Evolutionary conservation across 345 rosid species (phyloP), one percentile per base, ranked within the genome.

Genomic region (Lepidium aucheri): DNA sequence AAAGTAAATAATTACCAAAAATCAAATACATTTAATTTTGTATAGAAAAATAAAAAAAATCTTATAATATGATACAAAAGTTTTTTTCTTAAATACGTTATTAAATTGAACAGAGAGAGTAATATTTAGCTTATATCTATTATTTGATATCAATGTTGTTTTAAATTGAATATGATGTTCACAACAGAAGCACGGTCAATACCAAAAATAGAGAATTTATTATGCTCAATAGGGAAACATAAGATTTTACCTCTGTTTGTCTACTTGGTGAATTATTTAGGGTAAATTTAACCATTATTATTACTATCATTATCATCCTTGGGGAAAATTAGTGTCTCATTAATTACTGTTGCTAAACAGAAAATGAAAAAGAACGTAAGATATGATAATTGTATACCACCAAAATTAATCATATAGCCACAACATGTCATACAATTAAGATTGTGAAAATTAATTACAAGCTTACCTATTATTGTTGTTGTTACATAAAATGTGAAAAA

Each of bases 311-410:
- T 10, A 60, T 46, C 14, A 32, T 30, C 42, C 5, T n/a, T 53
- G 32, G 24, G 5, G 0, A 53, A 62, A 62, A 53, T 63, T 69
- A 54, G 35, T 18, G 50, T 35, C 54, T 70, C 51, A 42, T 45
- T 54, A 46, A 41, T 41, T 51, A 41, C 67, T 65, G 41, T 73
- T 52, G 34, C 43, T 59, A 43, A 59, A 73, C 76, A 73, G 62
- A 52, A 35, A 58, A 26, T 7, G 9, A 22, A 22, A 30, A 59
- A 24, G 2, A 24, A 24, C 40, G 8, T 58, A 43, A 58, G 26
- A 58, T 33, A 28, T 50, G 56, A 58, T 73, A 65, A 58, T n/a
- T 43, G 4, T 59, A 42, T 34, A 13, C 38, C 22, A 13, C 38
- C 22, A 41, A 54, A 52, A 60, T 51, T 69, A 69, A 59, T 66